These are phyloP conservation scores for Wallacemonas rigidus DNA, from an alignment of 208 protist species.

Conservation along the genomic window DNA sequence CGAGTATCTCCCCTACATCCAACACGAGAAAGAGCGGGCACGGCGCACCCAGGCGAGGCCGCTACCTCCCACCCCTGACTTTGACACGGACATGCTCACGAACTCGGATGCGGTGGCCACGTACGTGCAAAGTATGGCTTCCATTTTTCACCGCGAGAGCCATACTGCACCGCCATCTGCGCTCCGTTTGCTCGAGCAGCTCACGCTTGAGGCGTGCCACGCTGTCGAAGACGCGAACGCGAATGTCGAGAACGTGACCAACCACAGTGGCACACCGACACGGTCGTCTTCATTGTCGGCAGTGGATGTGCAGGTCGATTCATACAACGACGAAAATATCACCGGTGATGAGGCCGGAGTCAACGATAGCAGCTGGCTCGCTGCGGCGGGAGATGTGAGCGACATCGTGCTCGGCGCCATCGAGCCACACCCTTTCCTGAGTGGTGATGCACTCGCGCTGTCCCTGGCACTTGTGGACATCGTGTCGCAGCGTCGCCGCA, in stretches of 20 bases:
- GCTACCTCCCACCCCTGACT: constrained; percentile 60
- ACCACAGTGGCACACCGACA: background rate
- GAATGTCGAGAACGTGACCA: constrained; percentile 2
- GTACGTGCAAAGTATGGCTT: constrained; percentile 71
- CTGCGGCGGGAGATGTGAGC: background rate
- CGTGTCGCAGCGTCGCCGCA: background rate
- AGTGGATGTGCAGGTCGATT: constrained; percentile 7
- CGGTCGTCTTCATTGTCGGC: constrained; percentile 8
- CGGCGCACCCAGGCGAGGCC: constrained; percentile 17
- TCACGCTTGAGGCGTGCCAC: background rate
- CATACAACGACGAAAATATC: constrained; percentile 2
- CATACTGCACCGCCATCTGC: constrained; percentile 3
- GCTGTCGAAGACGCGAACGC: background rate
- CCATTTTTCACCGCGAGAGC: constrained; percentile 6
- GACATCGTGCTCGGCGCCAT: background rate
- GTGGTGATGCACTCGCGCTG: constrained; percentile 9
- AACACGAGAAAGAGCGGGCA: constrained; percentile 34
- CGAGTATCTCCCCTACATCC: constrained; percentile 59
- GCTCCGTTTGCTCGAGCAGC: constrained; percentile 6
- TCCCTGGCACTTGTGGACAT: constrained; percentile 10
- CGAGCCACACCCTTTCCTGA: constrained; percentile 10
- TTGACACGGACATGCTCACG: constrained; percentile 68
- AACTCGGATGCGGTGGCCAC: constrained; percentile 59
- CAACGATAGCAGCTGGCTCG: background rate
- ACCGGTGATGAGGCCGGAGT: background rate